Evolutionary conservation across 129 eudicot species (phyloP), one percentile per base, ranked within the genome.

Genomic region (Flaveria ramosissima): DNA sequence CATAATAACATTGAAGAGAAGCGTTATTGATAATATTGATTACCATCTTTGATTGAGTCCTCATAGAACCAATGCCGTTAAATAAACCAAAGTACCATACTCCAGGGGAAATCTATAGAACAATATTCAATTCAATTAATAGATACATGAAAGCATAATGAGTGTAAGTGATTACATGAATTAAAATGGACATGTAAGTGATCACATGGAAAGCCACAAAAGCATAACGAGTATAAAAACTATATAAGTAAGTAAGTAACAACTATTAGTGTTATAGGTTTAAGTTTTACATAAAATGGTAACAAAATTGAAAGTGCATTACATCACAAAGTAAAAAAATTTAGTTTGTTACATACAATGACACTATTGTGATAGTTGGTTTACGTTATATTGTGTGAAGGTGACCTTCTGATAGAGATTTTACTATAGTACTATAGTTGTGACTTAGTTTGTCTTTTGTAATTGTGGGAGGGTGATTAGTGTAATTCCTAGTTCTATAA

Each of bases 11-110:
- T 26, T 6, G 0, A 39, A 6, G 47, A 19, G 43, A 47, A 77
- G 73, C 70, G 63, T 41, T 55, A 53, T 74, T 27, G 56, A 36
- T 64, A 21, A 56, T 72, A 53, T 70, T 45, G 39, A 6, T 61
- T 94, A 94, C 99, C 99, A 94, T 94, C 77, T 94, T 94, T 53
- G 96, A 89, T 71, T 88, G 99, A 20, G 99, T 94, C 85, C 97
- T 86, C 43, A 51, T 19, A 71, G 92, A 81, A 75, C 99, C 99
- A 36, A 94, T 87, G 83, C 99, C 97, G 39, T 94, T 94, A 80
- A 91, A 94, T 46, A 94, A 71, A 47, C 99, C 99, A 75, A 89
- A 74, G 77, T 89, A 94, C 99, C 96, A 94, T 66, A 80, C 84
- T 70, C 99, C 99, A 7, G 99, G 87, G 67, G 88, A 74, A 57